Conservation (phyloP, 1,284 basidiomycete species). For the Leccinum huronense region DNA sequence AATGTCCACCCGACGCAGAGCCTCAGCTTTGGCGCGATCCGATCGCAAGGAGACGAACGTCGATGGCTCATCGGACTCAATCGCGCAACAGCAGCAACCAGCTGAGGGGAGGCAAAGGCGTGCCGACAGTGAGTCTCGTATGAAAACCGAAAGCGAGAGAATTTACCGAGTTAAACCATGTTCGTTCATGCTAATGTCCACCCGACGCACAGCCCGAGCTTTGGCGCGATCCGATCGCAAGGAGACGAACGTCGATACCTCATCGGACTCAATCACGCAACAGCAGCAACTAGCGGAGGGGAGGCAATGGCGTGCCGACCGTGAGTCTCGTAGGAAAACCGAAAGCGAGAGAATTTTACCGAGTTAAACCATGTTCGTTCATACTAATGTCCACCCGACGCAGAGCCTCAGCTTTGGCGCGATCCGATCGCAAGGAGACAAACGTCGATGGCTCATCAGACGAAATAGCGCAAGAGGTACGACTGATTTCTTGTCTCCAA, state of each 20-base stretch:
- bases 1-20: too few species aligned
- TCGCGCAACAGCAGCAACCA: too few species aligned
- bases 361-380: too few species aligned
- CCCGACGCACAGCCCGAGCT: conserved; percentile 53
- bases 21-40: too few species aligned
- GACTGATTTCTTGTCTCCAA: conserved; percentile 91
- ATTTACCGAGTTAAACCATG: too few species aligned
- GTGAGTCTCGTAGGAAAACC: conserved; percentile 37
- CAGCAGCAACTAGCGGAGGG: conserved; percentile 20
- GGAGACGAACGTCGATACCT: conserved; percentile 85
- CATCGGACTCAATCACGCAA: conserved; percentile 22
- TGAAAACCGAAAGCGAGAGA: too few species aligned
- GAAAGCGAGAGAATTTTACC: conserved; percentile 22
- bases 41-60: too few species aligned
- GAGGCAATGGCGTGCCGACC: too few species aligned
- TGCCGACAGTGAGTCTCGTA: neutral
- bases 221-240: conserved; percentile 78
- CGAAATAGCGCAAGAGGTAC: conserved; percentile 17
- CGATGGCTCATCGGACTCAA: conserved; percentile 11
- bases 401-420: too few species aligned
- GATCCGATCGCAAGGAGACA: conserved; percentile 79
- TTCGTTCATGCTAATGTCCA: too few species aligned
- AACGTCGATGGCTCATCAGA: conserved; percentile 70
- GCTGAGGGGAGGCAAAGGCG: too few species aligned
- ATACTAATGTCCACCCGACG: too few species aligned